Evolutionary conservation across 169 alveolate genomes (phyloP).

Genomic region (Plasmodium cynomolgi): DNA sequence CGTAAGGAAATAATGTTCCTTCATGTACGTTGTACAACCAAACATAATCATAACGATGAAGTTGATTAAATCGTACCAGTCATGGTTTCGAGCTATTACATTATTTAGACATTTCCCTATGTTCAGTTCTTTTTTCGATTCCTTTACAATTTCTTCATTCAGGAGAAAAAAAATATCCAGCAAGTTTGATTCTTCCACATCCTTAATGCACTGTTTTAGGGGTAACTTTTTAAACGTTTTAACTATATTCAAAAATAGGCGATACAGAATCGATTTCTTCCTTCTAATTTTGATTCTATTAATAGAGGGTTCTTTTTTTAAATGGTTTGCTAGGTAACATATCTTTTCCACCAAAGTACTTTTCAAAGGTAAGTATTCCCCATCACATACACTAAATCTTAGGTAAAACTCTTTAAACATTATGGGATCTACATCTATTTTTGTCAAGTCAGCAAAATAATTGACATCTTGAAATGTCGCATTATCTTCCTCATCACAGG

Average conservation of each 20-base stretch:
- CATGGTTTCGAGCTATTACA: conserved; percentile 31
- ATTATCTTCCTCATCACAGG: conserved; percentile 31
- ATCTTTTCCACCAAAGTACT: conserved; percentile 46
- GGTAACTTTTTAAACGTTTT: conserved; percentile 38
- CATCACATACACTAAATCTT: conserved; percentile 35
- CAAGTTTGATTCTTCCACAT: conserved; percentile 51
- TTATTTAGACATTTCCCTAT: conserved; percentile 66
- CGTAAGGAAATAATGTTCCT: conserved; percentile 52
- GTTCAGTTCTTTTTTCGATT: conserved; percentile 53
- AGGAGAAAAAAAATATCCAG: conserved; percentile 33
- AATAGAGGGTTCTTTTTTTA: conserved; percentile 30
- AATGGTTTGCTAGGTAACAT: conserved; percentile 53
- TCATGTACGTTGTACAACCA: conserved; percentile 41
- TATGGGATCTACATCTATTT: conserved; percentile 41
- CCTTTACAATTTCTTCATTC: conserved; percentile 70
- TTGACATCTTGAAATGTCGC: conserved; percentile 14
- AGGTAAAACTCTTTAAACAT: conserved; percentile 59
- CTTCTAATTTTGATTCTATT: conserved; percentile 17
- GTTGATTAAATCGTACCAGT: conserved; percentile 49
- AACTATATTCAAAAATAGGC: conserved; percentile 37
- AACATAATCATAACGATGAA: not conserved
- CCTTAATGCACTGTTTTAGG: conserved; percentile 32
- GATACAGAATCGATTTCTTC: conserved; percentile 33
- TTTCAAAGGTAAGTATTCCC: conserved; percentile 57
- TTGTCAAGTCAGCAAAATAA: conserved; percentile 54